A percentile compares a stretch with the other conserved stretches of the same genome.
Evolutionary conservation across 768 basidiomycete species (phyloP).

Genomic region (Boletus sp.): DNA sequence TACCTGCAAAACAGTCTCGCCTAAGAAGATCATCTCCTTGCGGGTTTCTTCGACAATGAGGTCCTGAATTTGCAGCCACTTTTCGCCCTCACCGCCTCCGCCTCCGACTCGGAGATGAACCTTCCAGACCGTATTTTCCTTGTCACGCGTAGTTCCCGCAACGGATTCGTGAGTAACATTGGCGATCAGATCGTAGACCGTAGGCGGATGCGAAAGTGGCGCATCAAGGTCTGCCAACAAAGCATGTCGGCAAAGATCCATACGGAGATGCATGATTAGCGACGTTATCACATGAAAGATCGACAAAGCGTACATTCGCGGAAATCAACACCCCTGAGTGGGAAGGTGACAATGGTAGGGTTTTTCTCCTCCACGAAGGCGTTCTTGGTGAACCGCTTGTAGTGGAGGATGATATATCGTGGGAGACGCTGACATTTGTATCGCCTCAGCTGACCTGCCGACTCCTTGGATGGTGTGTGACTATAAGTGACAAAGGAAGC

Average conservation of each 20-base stretch:
- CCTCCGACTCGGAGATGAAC: slow-evolving; percentile 76
- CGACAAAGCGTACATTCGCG: slow-evolving; percentile 69
- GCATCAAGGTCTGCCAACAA: slow-evolving; percentile 70
- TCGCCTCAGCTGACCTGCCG: slow-evolving; percentile 75
- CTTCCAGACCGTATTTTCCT: slow-evolving; percentile 91
- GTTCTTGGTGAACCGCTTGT: slow-evolving; percentile 96
- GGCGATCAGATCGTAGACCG: slow-evolving; percentile 90
- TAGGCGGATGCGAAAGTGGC: slow-evolving; percentile 54
- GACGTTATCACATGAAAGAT: slow-evolving; percentile 21
- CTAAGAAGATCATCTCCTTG: slow-evolving; percentile 96
- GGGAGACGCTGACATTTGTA: slow-evolving; percentile 91
- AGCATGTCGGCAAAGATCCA: slow-evolving; percentile 23
- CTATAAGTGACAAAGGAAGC: slow-evolving; percentile 12
- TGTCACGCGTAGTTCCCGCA: slow-evolving; percentile 92
- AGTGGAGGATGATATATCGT: slow-evolving; percentile 90
- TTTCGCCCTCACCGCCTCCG: slow-evolving; percentile 79
- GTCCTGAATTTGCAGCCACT: slow-evolving; percentile 97
- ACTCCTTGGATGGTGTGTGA: slow-evolving; percentile 58
- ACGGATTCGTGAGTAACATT: slow-evolving; percentile 95
- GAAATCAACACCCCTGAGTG: slow-evolving; percentile 90
- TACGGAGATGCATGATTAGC: slow-evolving; percentile 23
- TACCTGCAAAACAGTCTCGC: slow-evolving; percentile 95
- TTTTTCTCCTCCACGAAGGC: slow-evolving; percentile 98
- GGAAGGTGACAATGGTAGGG: slow-evolving; percentile 98
- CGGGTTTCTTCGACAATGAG: slow-evolving; percentile 94